Percentiles rank a stretch among this genome's conserved stretches.
phyloP scores from a whole-genome alignment of 139 green algal species.

The Coelastrella sp. region DNA sequence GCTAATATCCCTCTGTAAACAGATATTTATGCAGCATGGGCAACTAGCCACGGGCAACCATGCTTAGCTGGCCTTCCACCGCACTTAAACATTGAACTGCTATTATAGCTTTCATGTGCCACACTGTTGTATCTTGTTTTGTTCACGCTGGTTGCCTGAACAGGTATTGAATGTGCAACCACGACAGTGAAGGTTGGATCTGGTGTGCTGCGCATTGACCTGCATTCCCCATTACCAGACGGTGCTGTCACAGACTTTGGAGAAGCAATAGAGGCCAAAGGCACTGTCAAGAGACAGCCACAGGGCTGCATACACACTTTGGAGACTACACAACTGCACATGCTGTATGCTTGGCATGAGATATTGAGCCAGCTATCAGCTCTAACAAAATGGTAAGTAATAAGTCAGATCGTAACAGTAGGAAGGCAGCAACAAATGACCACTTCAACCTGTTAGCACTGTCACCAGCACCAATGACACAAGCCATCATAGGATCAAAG shows the following conservation, averaged over 20 bases:
- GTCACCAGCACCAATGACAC: too few relatives aligned
- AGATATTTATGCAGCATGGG: neutral
- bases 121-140: neutral
- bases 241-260: conserved; percentile 13
- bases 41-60: neutral
- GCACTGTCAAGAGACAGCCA: conserved; percentile 3
- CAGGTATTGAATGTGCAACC: conserved; percentile 1
- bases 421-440: neutral
- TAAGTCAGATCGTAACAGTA: neutral
- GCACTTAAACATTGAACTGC: neutral
- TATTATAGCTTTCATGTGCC: neutral
- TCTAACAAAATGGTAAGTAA: conserved; percentile 4
- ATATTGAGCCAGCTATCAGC: conserved; percentile 1
- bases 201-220: neutral
- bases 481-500: too few relatives aligned
- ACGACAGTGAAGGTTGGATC: neutral
- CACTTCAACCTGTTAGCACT: too few relatives aligned
- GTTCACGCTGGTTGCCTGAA: neutral
- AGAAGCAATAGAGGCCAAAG: neutral
- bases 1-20: neutral
- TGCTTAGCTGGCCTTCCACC: neutral
- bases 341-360: conserved; percentile 7
- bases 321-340: neutral
- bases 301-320: neutral
- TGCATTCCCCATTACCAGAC: neutral